Percentiles rank a stretch among this genome's conserved stretches.
These are phyloP conservation scores for Phytophthora tubulina DNA, from an alignment of 352 stramenopile genomes.

Conservation along the genomic window DNA sequence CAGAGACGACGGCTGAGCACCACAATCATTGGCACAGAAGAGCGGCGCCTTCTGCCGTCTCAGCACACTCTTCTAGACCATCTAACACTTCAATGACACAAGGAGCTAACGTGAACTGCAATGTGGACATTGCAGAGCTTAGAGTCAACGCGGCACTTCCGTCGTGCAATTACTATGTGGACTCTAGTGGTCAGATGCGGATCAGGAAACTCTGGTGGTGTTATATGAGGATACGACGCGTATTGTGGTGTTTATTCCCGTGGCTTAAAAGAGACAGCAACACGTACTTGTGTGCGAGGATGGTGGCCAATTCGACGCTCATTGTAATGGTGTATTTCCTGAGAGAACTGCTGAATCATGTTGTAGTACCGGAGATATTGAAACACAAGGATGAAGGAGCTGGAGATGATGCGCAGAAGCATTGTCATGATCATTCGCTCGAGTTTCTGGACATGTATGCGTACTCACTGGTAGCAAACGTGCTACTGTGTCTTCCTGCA, in stretches of 20 bases:
- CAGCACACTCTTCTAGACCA: constrained; percentile 22
- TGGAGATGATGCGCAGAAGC: constrained; percentile 25
- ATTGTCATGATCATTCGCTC: constrained; percentile 64
- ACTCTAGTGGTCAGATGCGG: constrained; percentile 54
- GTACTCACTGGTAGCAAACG: constrained; percentile 68
- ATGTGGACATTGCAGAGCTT: constrained; percentile 14
- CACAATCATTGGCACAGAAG: constrained; percentile 15
- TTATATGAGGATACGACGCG: constrained; percentile 57
- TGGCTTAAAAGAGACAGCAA: constrained; percentile 81
- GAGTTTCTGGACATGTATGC: constrained; percentile 75
- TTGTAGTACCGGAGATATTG: constrained; percentile 56
- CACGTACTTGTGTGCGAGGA: constrained; percentile 74
- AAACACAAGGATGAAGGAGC: constrained; percentile 30
- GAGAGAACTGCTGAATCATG: constrained; percentile 57
- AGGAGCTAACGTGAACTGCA: constrained; percentile 10
- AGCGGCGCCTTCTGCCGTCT: constrained; percentile 19
- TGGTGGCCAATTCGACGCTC: constrained; percentile 81
- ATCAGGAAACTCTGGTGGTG: constrained; percentile 66
- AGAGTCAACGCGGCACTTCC: constrained; percentile 25
- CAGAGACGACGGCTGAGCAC: constrained; percentile 13
- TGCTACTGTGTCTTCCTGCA: constrained; percentile 75
- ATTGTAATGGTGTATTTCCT: constrained; percentile 72
- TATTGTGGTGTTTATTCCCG: constrained; percentile 60
- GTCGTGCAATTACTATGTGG: constrained; percentile 78
- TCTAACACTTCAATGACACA: constrained; percentile 24